Evolutionary conservation across 1,284 basidiomycete species (phyloP).

Genomic region (Apiotrichum mycotoxinovorans): DNA sequence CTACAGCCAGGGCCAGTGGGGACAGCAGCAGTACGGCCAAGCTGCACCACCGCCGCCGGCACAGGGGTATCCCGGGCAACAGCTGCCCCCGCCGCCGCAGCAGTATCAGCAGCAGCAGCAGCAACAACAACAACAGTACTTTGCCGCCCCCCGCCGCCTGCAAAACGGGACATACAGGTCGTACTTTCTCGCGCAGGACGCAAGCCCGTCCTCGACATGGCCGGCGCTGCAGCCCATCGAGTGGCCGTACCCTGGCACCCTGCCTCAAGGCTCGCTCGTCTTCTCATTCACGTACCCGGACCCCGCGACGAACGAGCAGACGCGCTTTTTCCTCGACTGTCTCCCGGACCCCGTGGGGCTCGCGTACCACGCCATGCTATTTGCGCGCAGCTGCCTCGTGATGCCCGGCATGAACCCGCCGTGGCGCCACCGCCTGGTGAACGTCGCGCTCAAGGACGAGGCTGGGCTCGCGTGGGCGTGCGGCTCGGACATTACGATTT

Average conservation of each 20-base stretch:
- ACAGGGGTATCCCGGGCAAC: too few relatives aligned
- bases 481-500: constrained; percentile 28
- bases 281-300: constrained; percentile 10
- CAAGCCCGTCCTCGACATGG: not conserved
- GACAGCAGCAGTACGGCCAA: not conserved
- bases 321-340: constrained; percentile 31
- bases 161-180: constrained; percentile 1
- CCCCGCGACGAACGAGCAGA: constrained; percentile 11
- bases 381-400: constrained; percentile 16
- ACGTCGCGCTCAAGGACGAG: constrained; percentile 29
- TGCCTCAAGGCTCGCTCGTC: constrained; percentile 3
- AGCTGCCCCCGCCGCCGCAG: too few relatives aligned
- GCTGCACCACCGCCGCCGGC: too few relatives aligned
- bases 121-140: not conserved
- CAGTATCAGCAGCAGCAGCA: too few relatives aligned
- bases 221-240: constrained; percentile 5
- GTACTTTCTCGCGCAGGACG: not conserved
- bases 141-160: not conserved
- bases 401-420: constrained; percentile 3
- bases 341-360: constrained; percentile 35
- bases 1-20: not conserved
- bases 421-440: constrained; percentile 33
- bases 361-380: constrained; percentile 26
- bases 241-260: constrained; percentile 1
- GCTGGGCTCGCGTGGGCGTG: constrained; percentile 32